These are phyloP conservation scores for Clitopilus passeckerianus DNA, from an alignment of 768 basidiomycete genomes.

Conservation along the genomic window DNA sequence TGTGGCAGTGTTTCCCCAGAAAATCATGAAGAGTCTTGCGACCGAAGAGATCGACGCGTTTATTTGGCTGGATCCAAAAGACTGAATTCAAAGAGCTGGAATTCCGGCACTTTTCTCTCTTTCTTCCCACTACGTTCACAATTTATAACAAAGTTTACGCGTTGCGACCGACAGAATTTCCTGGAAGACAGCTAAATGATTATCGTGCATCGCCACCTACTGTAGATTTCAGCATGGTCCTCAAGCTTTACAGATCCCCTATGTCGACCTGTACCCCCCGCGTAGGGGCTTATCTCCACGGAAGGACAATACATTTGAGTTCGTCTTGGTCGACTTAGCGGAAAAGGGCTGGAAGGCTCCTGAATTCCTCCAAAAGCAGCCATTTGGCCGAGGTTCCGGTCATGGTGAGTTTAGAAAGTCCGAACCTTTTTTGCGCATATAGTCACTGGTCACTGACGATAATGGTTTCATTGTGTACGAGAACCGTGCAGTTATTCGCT, in stretches of 20 bases:
- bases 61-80: too few species aligned
- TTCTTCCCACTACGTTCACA: too few species aligned
- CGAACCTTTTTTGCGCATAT: not conserved
- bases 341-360: not conserved
- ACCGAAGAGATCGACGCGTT: too few species aligned
- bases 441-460: not conserved
- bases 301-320: not conserved
- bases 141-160: too few species aligned
- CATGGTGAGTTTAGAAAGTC: constrained; percentile 20
- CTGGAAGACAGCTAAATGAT: not conserved
- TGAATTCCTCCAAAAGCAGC: not conserved
- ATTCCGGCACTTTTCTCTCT: too few species aligned
- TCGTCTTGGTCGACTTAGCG: not conserved
- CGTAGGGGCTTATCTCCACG: not conserved
- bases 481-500: too few species aligned
- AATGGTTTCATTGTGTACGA: too few species aligned
- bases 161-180: not conserved
- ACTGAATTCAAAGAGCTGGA: too few species aligned
- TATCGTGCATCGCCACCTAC: not conserved
- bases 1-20: too few species aligned
- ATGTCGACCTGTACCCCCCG: not conserved
- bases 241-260: not conserved
- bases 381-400: constrained; percentile 9
- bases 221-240: not conserved
- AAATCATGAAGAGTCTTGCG: too few species aligned